phyloP scores from a whole-genome alignment of 2,329 filamentous ascomycete species.

The Exophiala sideris region DNA sequence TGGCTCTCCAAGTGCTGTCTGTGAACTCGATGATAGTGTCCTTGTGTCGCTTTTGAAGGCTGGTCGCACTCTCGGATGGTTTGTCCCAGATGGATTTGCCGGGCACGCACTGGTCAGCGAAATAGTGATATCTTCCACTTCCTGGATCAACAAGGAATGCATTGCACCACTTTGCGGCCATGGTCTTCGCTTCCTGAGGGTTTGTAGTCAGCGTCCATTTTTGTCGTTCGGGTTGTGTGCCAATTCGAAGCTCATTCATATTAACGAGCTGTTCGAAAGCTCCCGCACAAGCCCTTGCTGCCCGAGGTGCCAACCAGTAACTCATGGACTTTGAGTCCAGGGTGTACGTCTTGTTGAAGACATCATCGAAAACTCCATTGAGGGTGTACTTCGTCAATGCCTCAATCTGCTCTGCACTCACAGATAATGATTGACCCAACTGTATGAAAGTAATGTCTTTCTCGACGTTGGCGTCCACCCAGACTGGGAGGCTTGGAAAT shows the following conservation, averaged over 20 bases:
- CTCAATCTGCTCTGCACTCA: constrained; percentile 47
- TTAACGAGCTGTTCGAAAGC: constrained; percentile 19
- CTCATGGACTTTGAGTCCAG: constrained; percentile 62
- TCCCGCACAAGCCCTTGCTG: neutral
- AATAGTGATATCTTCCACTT: constrained; percentile 59
- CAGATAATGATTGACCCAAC: constrained; percentile 43
- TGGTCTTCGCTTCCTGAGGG: constrained; percentile 31
- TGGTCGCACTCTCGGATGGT: constrained; percentile 53
- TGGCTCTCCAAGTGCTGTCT: constrained; percentile 56
- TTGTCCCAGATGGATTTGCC: constrained; percentile 62
- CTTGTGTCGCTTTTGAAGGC: constrained; percentile 41
- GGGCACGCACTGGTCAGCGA: constrained; percentile 44
- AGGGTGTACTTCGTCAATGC: constrained; percentile 70
- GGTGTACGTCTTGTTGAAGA: constrained; percentile 86
- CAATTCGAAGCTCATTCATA: constrained; percentile 34
- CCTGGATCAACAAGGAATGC: constrained; percentile 56
- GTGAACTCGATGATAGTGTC: constrained; percentile 79
- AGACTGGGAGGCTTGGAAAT: constrained; percentile 68
- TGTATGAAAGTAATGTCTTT: constrained; percentile 56
- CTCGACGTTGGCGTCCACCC: constrained; percentile 61
- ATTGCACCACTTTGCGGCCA: constrained; percentile 41
- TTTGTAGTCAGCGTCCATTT: constrained; percentile 38
- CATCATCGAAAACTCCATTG: constrained; percentile 66
- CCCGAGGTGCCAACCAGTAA: constrained; percentile 73
- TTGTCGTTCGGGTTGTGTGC: constrained; percentile 35